Percentiles rank a stretch among this genome's conserved stretches.
These are phyloP conservation scores for Xylariaceae sp. DNA, from an alignment of 2,329 filamentous ascomycete species.

Conservation along the genomic window DNA sequence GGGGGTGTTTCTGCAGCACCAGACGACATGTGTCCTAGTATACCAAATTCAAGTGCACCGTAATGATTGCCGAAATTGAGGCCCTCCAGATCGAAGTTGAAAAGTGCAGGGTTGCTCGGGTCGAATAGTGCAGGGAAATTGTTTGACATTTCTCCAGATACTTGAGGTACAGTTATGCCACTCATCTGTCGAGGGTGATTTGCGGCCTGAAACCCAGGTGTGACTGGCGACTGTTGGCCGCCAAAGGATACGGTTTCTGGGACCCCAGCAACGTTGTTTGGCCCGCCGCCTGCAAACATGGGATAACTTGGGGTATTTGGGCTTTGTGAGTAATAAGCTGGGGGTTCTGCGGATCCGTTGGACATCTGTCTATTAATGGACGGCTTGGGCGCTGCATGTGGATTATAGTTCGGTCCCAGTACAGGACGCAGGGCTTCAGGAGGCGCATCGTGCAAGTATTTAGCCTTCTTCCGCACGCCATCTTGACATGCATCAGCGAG, in stretches of 20 bases:
- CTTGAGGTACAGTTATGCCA: conserved; percentile 48
- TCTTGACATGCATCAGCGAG: conserved; percentile 91
- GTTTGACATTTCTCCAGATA: conserved; percentile 46
- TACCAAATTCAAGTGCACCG: conserved; percentile 90
- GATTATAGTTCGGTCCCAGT: conserved; percentile 68
- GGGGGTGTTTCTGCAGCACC: conserved; percentile 77
- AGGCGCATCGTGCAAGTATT: conserved; percentile 95
- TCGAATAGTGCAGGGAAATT: conserved; percentile 70
- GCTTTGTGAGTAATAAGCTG: conserved; percentile 49
- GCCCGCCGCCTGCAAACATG: conserved; percentile 47
- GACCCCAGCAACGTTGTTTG: conserved; percentile 44
- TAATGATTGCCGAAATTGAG: conserved; percentile 97
- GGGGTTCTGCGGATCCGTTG: conserved; percentile 45
- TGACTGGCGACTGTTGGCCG: conserved; percentile 69
- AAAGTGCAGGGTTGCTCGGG: conserved; percentile 84
- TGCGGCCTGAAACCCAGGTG: conserved; percentile 64
- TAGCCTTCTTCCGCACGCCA: conserved; percentile 96
- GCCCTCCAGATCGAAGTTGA: conserved; percentile 93
- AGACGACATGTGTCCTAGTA: conserved; percentile 95
- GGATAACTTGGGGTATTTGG: conserved; percentile 46
- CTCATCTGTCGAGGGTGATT: conserved; percentile 47
- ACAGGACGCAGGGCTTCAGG: conserved; percentile 87
- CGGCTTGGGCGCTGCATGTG: conserved; percentile 47
- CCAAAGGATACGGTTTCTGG: conserved; percentile 55
- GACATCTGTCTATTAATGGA: conserved; percentile 48